phyloP scores from a whole-genome alignment of 2,329 filamentous ascomycete species.

The Bipolaris cookei region DNA sequence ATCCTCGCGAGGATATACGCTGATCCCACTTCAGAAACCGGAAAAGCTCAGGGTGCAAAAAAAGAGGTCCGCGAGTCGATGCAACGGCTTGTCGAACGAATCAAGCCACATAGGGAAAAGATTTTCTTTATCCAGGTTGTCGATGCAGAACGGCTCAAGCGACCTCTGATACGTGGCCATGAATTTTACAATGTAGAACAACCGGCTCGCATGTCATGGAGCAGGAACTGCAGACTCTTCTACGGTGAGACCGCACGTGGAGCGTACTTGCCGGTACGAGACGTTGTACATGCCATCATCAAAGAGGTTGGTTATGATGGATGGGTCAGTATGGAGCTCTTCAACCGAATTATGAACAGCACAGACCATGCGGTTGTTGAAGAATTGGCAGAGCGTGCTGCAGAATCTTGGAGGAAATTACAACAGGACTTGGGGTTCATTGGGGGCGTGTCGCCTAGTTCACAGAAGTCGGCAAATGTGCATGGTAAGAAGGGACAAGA shows the following conservation, averaged over 20 bases:
- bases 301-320: conserved; percentile 69
- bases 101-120: conserved; percentile 64
- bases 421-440: conserved; percentile 47
- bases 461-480: neutral
- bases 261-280: conserved; percentile 70
- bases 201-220: conserved; percentile 76
- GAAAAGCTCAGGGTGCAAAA: conserved; percentile 63
- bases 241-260: conserved; percentile 67
- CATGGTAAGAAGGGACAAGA: neutral
- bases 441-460: conserved; percentile 3
- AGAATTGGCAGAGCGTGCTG: conserved; percentile 61
- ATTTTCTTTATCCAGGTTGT: conserved; percentile 80
- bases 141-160: conserved; percentile 69
- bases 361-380: conserved; percentile 60
- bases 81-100: conserved; percentile 57
- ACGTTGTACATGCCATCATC: conserved; percentile 67
- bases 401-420: conserved; percentile 59
- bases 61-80: conserved; percentile 62
- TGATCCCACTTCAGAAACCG: conserved; percentile 64
- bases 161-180: conserved; percentile 65
- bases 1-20: conserved; percentile 74
- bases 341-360: conserved; percentile 66
- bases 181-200: conserved; percentile 65
- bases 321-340: conserved; percentile 75
- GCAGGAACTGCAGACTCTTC: conserved; percentile 73